These are phyloP conservation scores for Polytrichum commune DNA, from an alignment of 225 moss, liverwort and hornwort species.

Conservation along the genomic window DNA sequence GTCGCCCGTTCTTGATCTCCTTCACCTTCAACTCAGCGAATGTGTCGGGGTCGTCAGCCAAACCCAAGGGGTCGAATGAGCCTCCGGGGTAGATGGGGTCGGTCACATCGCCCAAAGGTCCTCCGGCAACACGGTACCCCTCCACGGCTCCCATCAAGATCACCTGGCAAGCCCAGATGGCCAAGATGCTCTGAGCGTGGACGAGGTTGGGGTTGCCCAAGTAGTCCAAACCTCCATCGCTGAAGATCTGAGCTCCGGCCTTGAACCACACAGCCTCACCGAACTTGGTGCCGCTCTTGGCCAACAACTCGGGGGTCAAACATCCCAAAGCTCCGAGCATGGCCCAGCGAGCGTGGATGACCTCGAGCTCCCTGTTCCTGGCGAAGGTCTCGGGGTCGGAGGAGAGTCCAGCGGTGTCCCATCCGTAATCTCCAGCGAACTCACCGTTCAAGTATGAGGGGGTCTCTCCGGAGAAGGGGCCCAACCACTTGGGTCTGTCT, in stretches of 20 bases:
- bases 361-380: conserved; percentile 46
- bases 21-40: conserved; percentile 57
- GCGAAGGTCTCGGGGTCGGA: conserved; percentile 47
- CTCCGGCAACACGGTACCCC: conserved; percentile 25
- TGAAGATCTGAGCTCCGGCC: conserved; percentile 52
- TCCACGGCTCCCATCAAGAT: conserved; percentile 23
- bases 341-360: conserved; percentile 45
- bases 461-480: conserved; percentile 50
- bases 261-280: conserved; percentile 60
- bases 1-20: conserved; percentile 49
- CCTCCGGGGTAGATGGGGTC: conserved; percentile 51
- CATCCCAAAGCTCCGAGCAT: conserved; percentile 45
- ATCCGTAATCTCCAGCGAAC: conserved; percentile 58
- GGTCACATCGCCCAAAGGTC: conserved; percentile 43
- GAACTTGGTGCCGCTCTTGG: conserved; percentile 37
- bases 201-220: conserved; percentile 28
- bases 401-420: conserved; percentile 51
- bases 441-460: conserved; percentile 42
- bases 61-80: conserved; percentile 41
- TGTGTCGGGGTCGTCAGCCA: conserved; percentile 48
- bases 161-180: conserved; percentile 19
- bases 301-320: conserved; percentile 33
- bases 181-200: conserved; percentile 21
- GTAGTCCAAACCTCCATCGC: conserved; percentile 39
- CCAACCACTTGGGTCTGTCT: conserved; percentile 54